Evolutionary conservation across 176 grass and related monocot genomes (phyloP), one percentile per base, ranked within the genome.

Genomic region (Alloteropsis semialata): DNA sequence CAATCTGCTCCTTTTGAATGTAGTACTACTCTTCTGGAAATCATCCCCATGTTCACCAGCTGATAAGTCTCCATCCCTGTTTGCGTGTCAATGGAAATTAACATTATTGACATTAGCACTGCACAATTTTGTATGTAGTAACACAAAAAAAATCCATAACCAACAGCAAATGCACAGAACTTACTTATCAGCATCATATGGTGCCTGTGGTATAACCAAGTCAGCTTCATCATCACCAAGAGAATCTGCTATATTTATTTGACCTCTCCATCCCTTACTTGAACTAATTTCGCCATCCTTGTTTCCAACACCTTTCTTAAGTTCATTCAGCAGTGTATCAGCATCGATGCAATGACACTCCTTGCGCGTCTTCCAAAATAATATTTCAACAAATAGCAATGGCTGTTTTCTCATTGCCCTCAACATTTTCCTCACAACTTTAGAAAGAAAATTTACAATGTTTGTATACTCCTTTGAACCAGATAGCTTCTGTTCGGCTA

Each of bases 191-290:
- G 72, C 56, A 77, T 90, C 87, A 83, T 91, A 70, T 73, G 90
- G 87, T 81, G 77, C 88, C 30, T 84, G 81, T 4, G 87, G 89
- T 83, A 93, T 76, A 81, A 90, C 86, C 38, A 94, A 64, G 56
- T 97, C 89, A 85, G 72, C 94, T 89, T 98, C 96, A 69, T 98
- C 96, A 73, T 98, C 96, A 63, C 96, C 96, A 86, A 98, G 92
- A 71, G 96, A 98, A 85, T 98, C 96, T 79, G 92, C 90, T 86
- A 98, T 93, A 78, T 86, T 98, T 86, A 82, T 84, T 77, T 79
- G 71, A 65, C 69, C 85, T 78, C 51, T 44, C 68, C 84, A 82
- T 82, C 57, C 82, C 8, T 82, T 83, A 67, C 62, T 82, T 79
- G 90, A 84, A 77, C 81, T 77, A 82, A 76, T 77, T 72, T 49